These are phyloP conservation scores for Nepenthes mirabilis DNA, from an alignment of 148 eudicot species.

Conservation along the genomic window DNA sequence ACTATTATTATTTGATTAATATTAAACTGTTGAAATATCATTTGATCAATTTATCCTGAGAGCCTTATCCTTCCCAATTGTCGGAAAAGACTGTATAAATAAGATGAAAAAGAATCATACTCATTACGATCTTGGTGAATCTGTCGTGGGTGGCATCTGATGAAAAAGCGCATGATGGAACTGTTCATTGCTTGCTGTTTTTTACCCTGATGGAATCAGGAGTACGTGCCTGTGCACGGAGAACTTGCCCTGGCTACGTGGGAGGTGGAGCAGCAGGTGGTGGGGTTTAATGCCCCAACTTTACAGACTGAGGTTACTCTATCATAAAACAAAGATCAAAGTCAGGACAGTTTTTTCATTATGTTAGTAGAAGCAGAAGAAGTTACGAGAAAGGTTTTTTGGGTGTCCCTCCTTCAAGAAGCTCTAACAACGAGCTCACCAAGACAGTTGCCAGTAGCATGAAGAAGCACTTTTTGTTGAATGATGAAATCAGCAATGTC, in stretches of 20 bases:
- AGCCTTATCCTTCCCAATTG: too few species aligned
- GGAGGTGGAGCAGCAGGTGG: constrained; percentile 21
- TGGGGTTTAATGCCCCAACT: constrained; percentile 11
- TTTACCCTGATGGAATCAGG: constrained; percentile 7
- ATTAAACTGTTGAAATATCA: too few species aligned
- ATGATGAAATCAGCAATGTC: too few species aligned
- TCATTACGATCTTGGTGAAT: neutral
- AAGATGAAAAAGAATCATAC: neutral
- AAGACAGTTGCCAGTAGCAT: neutral
- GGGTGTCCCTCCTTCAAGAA: neutral
- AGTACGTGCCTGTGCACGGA: constrained; percentile 35
- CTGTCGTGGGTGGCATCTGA: neutral
- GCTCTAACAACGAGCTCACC: neutral
- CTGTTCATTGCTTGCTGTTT: neutral
- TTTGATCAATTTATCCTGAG: too few species aligned
- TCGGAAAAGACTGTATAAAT: too few species aligned
- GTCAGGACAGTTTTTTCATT: neutral
- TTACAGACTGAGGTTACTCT: constrained; percentile 15
- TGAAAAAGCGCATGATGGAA: neutral
- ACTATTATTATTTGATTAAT: too few species aligned
- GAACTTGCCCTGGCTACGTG: constrained; percentile 22
- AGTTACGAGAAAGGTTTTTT: neutral
- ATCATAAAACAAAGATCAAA: neutral
- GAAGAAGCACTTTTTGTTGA: too few species aligned
- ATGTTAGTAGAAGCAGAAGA: neutral